Conservation (phyloP, 768 basidiomycete species). For the Leucocoprinus leucothites region DNA sequence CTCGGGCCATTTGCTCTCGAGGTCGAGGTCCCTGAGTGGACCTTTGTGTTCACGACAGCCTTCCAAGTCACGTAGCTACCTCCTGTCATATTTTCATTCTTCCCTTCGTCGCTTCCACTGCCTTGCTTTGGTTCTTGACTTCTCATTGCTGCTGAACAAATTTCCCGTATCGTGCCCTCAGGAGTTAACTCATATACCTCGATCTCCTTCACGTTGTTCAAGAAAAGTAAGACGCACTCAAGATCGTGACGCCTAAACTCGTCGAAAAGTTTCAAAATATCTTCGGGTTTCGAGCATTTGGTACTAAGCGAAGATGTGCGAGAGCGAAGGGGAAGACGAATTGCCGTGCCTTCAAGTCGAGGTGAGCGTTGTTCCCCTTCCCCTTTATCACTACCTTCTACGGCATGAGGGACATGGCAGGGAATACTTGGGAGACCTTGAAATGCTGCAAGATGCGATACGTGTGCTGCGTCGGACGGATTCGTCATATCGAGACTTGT, state of each 20-base stretch:
- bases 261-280: constrained; percentile 33
- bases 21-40: background rate
- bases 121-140: background rate
- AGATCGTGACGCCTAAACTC: constrained; percentile 39
- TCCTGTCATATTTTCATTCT: background rate
- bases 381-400: constrained; percentile 11
- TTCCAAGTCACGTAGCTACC: background rate
- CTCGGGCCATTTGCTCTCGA: background rate
- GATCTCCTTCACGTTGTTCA: constrained; percentile 34
- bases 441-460: constrained; percentile 5
- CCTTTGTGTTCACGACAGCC: background rate
- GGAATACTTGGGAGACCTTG: background rate
- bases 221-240: constrained; percentile 36
- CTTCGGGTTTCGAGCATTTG: constrained; percentile 23
- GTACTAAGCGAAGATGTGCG: constrained; percentile 28
- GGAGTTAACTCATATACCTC: constrained; percentile 34
- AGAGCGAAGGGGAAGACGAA: constrained; percentile 43
- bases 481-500: constrained; percentile 18
- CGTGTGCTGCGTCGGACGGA: background rate
- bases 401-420: constrained; percentile 17
- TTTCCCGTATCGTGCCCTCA: constrained; percentile 15
- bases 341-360: constrained; percentile 35
- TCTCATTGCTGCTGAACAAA: background rate
- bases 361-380: background rate
- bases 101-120: too few species aligned